Base-by-base conservation (phyloP, 2,329 filamentous ascomycete genomes). In the Coniochaeta ligniaria region DNA sequence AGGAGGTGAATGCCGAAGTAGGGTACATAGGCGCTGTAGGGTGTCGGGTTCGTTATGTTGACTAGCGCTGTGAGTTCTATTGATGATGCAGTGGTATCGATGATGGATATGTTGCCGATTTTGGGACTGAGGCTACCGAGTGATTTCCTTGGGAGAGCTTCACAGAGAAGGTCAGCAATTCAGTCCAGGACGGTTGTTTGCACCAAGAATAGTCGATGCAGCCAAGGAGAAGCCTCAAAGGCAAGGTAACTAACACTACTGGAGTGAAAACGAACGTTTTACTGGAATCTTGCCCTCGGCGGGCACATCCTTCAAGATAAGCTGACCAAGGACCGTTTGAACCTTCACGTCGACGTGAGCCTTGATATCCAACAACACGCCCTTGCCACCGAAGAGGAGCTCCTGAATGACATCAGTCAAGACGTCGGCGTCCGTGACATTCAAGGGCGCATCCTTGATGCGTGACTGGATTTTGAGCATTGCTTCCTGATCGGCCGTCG, bases 11-110 rank as follows among this genome's bases (percentile, higher is more conserved):
- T 82, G 70, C 89, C 92, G 64, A 91, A 75, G 63, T 86, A 94
- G 1, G 94, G 94, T n/a, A 98, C 80, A 2, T 79, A 80, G 4
- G 92, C 93, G 5, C 90, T 87, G 72, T 98, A 97, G 4, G 87
- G 83, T 0, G 93, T 96, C 1, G 94, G 93, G 69, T 99, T 99
- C 4, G 91, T 96, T 62, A 96, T 81, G 70, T 95, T 96, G 68
- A 96, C 81, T 43, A 79, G 75, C 16, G 90, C 89, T 68, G 86
- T 80, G 38, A 98, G 76, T 22, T 83, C 85, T 55, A 97, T 79
- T 3, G 89, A 89, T 2, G 85, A 85, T 38, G 82, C 77, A 1
- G 88, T 88, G 0, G 92, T 96, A 60, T 89, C 85, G 45, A 89
- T 70, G 60, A 98, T 85, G 64, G 83, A 82, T 38, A 98, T 75